Evolutionary conservation across 2,329 filamentous ascomycete species (phyloP).

Genomic region (Stagonosporopsis chrysanthemi): DNA sequence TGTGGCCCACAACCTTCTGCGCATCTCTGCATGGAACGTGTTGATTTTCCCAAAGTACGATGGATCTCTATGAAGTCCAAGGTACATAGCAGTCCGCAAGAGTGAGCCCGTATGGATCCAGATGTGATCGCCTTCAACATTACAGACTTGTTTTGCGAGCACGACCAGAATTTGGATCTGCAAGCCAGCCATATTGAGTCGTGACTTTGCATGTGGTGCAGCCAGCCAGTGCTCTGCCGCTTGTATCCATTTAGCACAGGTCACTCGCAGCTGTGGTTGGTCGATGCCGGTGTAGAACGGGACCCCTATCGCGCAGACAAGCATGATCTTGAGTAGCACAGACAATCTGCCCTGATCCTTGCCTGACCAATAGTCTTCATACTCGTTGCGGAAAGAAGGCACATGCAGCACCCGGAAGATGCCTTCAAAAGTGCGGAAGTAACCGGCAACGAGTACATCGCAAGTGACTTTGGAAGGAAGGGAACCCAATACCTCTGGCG

Average conservation of each 20-base stretch:
- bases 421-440: slow-evolving; percentile 59
- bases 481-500: slow-evolving; percentile 48
- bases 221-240: slow-evolving; percentile 64
- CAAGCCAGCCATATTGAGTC: slow-evolving; percentile 59
- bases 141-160: slow-evolving; percentile 47
- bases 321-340: slow-evolving; percentile 60
- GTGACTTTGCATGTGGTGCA: slow-evolving; percentile 61
- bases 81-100: slow-evolving; percentile 50
- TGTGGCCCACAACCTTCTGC: slow-evolving; percentile 39
- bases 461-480: slow-evolving; percentile 57
- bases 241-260: slow-evolving; percentile 60
- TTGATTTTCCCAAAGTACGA: slow-evolving; percentile 45
- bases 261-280: slow-evolving; percentile 50
- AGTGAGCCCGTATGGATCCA: slow-evolving; percentile 52
- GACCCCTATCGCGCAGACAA: slow-evolving; percentile 46
- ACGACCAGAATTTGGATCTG: slow-evolving; percentile 55
- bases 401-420: slow-evolving; percentile 61
- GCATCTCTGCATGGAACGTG: slow-evolving; percentile 50
- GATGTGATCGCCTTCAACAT: slow-evolving; percentile 46
- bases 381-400: slow-evolving; percentile 58
- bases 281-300: slow-evolving; percentile 59
- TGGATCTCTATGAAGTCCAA: slow-evolving; percentile 54
- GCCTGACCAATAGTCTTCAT: slow-evolving; percentile 59
- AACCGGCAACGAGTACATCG: slow-evolving; percentile 58
- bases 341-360: slow-evolving; percentile 53